Evolutionary conservation across 805 yeast genomes (phyloP), one percentile per base, ranked within the genome.

Genomic region (Henningerozyma blattae): DNA sequence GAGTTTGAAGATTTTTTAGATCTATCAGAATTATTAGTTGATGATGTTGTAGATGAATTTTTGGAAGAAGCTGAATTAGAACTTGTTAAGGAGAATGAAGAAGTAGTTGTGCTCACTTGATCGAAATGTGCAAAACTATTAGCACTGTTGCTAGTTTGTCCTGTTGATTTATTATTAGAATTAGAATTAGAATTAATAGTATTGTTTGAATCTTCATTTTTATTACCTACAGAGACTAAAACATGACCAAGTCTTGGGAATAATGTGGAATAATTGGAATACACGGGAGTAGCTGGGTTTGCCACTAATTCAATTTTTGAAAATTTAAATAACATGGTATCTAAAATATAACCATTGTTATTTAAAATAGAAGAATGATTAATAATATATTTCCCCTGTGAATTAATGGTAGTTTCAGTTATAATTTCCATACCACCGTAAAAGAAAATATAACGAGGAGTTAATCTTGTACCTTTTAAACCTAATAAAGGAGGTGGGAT

Each of bases 371-470:
- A 57, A 17, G 62, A 59, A 41, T 67, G 65, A 28, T 65, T 60
- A 14, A 64, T 42, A 18, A 34, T 39, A 24, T 50, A 58, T 41
- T 39, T 61, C 31, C 69, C 71, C 4, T 36, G 41, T 7, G 22
- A 10, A 30, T 43, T 48, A 3, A 48, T 37, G 9, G 41, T 39
- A 5, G 56, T 50, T 14, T 59, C 56, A 6, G 54, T 50, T 15
- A 64, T 63, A 5, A 47, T 40, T 45, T 68, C 70, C 48, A 77
- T 70, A 0, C 91, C 93, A n/a, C 89, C 93, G 47, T 71, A 77
- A 38, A 68, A 66, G 41, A 78, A 65, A 13, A 74, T 62, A 44
- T 76, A 76, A 25, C 72, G 55, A n/a, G 65, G 60, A 4, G 81
- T 69, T 4, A 80, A 56, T 35, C 56, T 62, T 7, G 72, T 61